A percentile compares a stretch with the other conserved stretches of the same genome.
phyloP scores from a whole-genome alignment of 1,284 basidiomycete genomes.

The Boletellus deceptivus region DNA sequence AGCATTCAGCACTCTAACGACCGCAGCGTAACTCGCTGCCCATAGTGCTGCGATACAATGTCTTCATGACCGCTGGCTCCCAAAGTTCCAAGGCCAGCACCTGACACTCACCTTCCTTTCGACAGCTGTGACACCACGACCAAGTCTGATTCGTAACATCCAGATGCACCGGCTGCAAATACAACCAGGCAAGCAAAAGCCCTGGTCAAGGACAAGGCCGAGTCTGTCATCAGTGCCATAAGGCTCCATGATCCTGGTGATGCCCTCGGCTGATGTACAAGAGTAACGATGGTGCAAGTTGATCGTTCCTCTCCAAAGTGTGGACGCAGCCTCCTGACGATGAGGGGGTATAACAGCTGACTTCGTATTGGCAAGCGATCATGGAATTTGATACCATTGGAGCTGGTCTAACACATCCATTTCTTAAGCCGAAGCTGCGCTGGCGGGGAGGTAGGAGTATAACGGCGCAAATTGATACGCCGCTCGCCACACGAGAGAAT shows the following conservation, averaged over 20 bases:
- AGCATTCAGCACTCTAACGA: too few relatives aligned
- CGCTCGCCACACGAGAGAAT: background rate
- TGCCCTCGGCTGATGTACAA: conserved; percentile 18
- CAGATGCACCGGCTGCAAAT: conserved; percentile 25
- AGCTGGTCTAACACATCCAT: conserved; percentile 1
- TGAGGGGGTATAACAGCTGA: background rate
- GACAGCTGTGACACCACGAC: too few relatives aligned
- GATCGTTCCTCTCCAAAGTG: too few relatives aligned
- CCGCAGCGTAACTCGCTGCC: conserved; percentile 14
- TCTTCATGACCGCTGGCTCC: conserved; percentile 40
- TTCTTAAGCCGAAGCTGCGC: background rate
- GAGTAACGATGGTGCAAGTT: conserved; percentile 19
- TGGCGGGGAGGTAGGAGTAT: background rate
- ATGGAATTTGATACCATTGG: conserved; percentile 9
- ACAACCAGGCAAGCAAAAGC: conserved; percentile 14
- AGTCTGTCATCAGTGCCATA: conserved; percentile 5
- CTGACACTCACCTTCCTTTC: background rate
- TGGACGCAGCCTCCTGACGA: background rate
- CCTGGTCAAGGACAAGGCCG: background rate
- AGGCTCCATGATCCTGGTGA: conserved; percentile 8
- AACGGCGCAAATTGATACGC: background rate
- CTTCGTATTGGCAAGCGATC: too few relatives aligned
- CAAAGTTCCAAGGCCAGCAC: background rate
- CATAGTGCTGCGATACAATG: conserved; percentile 1
- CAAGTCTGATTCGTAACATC: too few relatives aligned